Evolutionary conservation across 2,329 filamentous ascomycete genomes (phyloP).

Genomic region (Microdochium nivale): DNA sequence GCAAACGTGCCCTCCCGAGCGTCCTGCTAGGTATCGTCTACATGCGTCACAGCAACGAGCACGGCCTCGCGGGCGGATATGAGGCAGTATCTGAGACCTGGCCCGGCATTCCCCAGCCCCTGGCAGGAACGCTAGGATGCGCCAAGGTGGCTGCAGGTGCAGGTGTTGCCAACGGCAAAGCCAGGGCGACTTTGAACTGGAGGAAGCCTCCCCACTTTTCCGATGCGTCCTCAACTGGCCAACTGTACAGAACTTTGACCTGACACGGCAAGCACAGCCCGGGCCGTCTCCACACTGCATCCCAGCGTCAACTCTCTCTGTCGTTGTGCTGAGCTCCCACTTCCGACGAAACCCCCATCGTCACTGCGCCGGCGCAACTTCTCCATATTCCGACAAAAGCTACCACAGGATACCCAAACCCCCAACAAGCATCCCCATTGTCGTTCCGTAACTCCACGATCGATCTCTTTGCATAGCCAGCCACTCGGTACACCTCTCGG

Average conservation of each 20-base stretch:
- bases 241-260: constrained; percentile 1
- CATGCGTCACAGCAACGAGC: too few species aligned
- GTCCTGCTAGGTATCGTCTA: too few species aligned
- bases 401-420: too few species aligned
- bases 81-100: neutral
- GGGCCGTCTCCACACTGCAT: neutral
- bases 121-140: neutral
- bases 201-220: neutral
- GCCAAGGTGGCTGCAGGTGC: neutral
- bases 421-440: neutral
- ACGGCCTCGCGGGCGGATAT: too few species aligned
- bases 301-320: neutral
- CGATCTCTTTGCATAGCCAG: neutral
- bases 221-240: neutral
- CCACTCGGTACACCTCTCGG: neutral
- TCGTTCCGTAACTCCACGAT: neutral
- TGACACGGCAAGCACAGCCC: neutral
- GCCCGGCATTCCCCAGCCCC: neutral
- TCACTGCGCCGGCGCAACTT: neutral
- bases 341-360: neutral
- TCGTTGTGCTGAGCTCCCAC: neutral
- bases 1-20: too few species aligned
- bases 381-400: neutral
- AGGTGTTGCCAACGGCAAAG: neutral
- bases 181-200: too few species aligned